Percentiles rank a stretch among this genome's conserved stretches.
These are phyloP conservation scores for Ogataea hybrid DNA, from an alignment of 1,139 yeast genomes.

Conservation along the genomic window DNA sequence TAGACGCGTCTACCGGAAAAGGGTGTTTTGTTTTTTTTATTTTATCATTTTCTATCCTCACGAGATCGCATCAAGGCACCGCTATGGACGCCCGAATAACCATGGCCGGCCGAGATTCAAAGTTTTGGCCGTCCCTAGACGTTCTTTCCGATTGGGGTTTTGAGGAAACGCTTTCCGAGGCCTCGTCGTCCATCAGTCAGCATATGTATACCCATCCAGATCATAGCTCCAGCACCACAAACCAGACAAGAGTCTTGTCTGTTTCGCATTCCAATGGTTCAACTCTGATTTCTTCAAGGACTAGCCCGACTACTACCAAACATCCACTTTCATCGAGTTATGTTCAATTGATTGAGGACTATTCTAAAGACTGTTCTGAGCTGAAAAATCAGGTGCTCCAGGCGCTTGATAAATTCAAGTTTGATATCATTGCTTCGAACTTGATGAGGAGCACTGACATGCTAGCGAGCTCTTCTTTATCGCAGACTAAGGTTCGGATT, in stretches of 20 bases:
- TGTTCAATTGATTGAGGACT: slow-evolving; percentile 7
- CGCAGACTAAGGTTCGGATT: slow-evolving; percentile 11
- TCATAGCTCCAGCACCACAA: slow-evolving; percentile 2
- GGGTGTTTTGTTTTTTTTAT: slow-evolving; percentile 9
- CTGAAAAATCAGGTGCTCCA: slow-evolving; percentile 4
- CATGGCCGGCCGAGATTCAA: slow-evolving; percentile 2
- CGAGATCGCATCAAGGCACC: background rate
- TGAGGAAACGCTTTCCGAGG: slow-evolving; percentile 15
- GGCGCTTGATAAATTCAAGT: slow-evolving; percentile 28
- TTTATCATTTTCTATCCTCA: background rate
- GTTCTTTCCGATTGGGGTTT: slow-evolving; percentile 22
- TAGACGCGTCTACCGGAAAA: slow-evolving; percentile 5
- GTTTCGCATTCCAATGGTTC: background rate
- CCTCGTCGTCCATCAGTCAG: background rate
- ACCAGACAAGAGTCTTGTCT: background rate
- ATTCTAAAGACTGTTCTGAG: background rate
- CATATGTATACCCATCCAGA: slow-evolving; percentile 1
- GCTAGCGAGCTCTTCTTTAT: background rate
- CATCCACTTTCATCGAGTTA: background rate
- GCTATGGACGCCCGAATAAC: slow-evolving; percentile 7
- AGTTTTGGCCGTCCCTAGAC: slow-evolving; percentile 3
- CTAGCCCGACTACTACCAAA: background rate
- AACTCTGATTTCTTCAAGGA: background rate
- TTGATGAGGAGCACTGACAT: slow-evolving; percentile 15
- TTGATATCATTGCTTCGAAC: slow-evolving; percentile 27